Percentiles rank a stretch among this genome's conserved stretches.
These are phyloP conservation scores for Paraconiothyrium sp. DNA, from an alignment of 2,329 filamentous ascomycete genomes.

Conservation along the genomic window DNA sequence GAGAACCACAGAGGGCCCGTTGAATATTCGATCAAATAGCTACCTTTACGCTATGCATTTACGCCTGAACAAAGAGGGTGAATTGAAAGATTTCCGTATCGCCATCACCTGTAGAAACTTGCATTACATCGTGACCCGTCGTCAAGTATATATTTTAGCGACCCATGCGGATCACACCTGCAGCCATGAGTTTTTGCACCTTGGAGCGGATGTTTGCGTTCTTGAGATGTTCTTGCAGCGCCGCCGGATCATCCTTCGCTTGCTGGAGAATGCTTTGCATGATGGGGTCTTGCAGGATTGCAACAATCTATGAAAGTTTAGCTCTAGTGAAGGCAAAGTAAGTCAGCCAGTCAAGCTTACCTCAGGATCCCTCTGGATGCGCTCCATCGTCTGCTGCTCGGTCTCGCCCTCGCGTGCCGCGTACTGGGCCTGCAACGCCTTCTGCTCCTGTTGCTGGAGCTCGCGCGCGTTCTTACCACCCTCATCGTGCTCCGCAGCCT, in stretches of 20 bases:
- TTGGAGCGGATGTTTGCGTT: conserved; percentile 86
- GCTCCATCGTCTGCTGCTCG: conserved; percentile 92
- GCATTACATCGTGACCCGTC: conserved; percentile 24
- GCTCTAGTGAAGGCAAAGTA: neutral
- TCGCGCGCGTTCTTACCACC: conserved; percentile 85
- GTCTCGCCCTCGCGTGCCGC: conserved; percentile 90
- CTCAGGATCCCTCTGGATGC: conserved; percentile 90
- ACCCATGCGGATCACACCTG: conserved; percentile 87
- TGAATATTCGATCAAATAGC: conserved; percentile 4
- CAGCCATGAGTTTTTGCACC: conserved; percentile 93
- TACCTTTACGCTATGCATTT: conserved; percentile 34
- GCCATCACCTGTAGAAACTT: conserved; percentile 12
- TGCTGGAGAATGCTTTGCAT: conserved; percentile 99
- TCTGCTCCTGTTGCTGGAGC: conserved; percentile 93
- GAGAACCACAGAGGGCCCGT: no score
- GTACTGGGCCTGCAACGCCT: conserved; percentile 91
- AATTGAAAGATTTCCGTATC: conserved; percentile 16
- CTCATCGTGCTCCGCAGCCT: conserved; percentile 80
- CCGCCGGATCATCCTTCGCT: conserved; percentile 90
- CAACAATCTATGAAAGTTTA: conserved; percentile 72
- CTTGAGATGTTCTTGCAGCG: conserved; percentile 96
- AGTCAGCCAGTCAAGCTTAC: conserved; percentile 61
- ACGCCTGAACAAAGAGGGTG: conserved; percentile 19
- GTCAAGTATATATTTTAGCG: conserved; percentile 44
- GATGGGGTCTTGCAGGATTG: conserved; percentile 91